phyloP scores from a whole-genome alignment of 208 protist genomes.

The Entamoeba invadens region DNA sequence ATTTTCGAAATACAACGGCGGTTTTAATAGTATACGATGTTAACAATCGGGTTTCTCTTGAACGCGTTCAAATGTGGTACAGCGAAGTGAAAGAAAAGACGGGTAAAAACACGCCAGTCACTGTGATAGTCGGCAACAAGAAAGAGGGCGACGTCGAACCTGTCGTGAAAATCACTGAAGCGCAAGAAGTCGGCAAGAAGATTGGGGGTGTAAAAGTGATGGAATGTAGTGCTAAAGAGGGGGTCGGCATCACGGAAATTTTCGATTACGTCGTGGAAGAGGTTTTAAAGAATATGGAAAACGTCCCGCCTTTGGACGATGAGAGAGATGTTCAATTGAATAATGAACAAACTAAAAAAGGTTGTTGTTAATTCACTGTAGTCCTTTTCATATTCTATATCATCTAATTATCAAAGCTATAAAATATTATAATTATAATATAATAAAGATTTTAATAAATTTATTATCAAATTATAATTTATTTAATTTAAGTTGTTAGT shows the following conservation, averaged over 20 bases:
- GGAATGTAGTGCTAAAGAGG: not conserved
- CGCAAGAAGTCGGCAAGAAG: not conserved
- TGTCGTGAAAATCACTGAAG: not conserved
- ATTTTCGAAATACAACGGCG: not conserved
- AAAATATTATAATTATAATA: too few species aligned
- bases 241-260: not conserved
- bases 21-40: not conserved
- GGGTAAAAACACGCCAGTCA: not conserved
- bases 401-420: too few species aligned
- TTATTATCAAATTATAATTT: too few species aligned
- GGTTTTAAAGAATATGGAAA: not conserved
- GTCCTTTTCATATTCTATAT: too few species aligned
- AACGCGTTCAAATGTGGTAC: not conserved
- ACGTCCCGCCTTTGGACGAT: too few species aligned
- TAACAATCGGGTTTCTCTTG: not conserved
- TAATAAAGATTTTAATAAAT: too few species aligned
- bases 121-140: not conserved
- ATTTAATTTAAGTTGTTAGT: too few species aligned
- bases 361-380: too few species aligned
- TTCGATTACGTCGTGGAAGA: not conserved
- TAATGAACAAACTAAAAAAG: too few species aligned
- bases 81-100: not conserved
- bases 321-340: too few species aligned
- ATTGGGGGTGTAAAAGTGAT: not conserved
- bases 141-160: not conserved